phyloP scores from a whole-genome alignment of 2,329 filamentous ascomycete species.

The Xylaria sp. region DNA sequence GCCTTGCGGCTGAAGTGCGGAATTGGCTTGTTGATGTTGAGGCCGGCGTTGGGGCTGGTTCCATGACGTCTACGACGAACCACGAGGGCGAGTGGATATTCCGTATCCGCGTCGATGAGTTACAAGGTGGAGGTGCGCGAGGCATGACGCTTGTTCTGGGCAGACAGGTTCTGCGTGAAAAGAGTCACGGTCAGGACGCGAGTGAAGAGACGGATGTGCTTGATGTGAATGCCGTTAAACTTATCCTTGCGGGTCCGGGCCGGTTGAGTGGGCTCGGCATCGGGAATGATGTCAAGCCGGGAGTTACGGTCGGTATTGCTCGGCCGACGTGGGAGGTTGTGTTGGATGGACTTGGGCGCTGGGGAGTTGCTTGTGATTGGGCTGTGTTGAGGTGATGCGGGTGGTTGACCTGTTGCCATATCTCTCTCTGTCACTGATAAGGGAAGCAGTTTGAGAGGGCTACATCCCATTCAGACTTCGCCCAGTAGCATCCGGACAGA shows the following conservation, averaged over 20 bases:
- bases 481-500: too few species aligned
- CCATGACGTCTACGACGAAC: constrained; percentile 10
- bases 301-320: constrained; percentile 31
- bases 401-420: constrained; percentile 23
- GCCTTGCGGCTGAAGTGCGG: constrained; percentile 39
- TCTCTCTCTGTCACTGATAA: too few species aligned
- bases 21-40: constrained; percentile 43
- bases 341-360: constrained; percentile 29
- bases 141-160: constrained; percentile 31
- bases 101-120: constrained; percentile 25
- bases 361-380: constrained; percentile 38
- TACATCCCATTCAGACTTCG: too few species aligned
- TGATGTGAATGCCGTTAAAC: constrained; percentile 5
- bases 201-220: not conserved
- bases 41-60: constrained; percentile 24
- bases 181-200: not conserved
- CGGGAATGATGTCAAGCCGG: constrained; percentile 25
- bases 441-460: too few species aligned
- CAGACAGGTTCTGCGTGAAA: constrained; percentile 6
- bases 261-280: constrained; percentile 27
- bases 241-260: constrained; percentile 30
- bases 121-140: constrained; percentile 13
- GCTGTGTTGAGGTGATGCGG: constrained; percentile 21
- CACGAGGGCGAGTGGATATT: constrained; percentile 21
- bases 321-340: constrained; percentile 36